phyloP scores from a whole-genome alignment of 2,329 filamentous ascomycete species.

The Niveomyces coronatus region DNA sequence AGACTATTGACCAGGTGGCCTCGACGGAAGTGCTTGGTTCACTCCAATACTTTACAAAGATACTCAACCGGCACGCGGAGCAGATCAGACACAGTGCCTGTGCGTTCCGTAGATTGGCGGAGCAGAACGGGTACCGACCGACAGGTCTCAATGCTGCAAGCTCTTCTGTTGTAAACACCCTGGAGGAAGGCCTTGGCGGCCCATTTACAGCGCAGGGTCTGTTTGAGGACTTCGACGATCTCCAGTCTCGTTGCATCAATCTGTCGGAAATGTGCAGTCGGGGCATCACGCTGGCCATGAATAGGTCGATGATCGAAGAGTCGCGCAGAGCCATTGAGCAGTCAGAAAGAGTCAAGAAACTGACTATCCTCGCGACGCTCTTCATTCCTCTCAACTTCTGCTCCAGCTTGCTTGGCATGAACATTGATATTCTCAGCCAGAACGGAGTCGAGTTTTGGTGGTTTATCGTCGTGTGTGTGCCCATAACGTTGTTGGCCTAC shows the following conservation, averaged over 20 bases:
- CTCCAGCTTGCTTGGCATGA: conserved; percentile 10
- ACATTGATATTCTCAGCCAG: conserved; percentile 10
- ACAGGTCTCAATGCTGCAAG: neutral
- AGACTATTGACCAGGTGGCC: neutral
- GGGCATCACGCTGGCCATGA: conserved; percentile 11
- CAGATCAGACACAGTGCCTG: conserved; percentile 2
- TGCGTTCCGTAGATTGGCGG: neutral
- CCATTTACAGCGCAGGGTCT: conserved; percentile 6
- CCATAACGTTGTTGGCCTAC: conserved; percentile 7
- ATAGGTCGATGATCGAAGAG: conserved; percentile 9
- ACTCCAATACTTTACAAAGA: conserved; percentile 9
- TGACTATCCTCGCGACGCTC: conserved; percentile 10
- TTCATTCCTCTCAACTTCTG: conserved; percentile 10
- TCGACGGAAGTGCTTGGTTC: conserved; percentile 4
- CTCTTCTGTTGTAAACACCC: no score
- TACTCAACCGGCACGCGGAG: conserved; percentile 10
- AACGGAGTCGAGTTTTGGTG: conserved; percentile 8
- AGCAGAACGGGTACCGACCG: neutral
- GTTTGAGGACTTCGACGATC: conserved; percentile 6
- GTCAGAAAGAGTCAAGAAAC: conserved; percentile 9
- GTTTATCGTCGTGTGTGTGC: conserved; percentile 10
- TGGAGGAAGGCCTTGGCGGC: no score
- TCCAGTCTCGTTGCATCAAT: conserved; percentile 7
- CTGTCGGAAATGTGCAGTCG: conserved; percentile 7
- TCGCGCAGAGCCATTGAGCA: conserved; percentile 11